Evolutionary conservation across 2,329 filamentous ascomycete genomes (phyloP), one percentile per base, ranked within the genome.

Genomic region (Clarireedia monteithiana): DNA sequence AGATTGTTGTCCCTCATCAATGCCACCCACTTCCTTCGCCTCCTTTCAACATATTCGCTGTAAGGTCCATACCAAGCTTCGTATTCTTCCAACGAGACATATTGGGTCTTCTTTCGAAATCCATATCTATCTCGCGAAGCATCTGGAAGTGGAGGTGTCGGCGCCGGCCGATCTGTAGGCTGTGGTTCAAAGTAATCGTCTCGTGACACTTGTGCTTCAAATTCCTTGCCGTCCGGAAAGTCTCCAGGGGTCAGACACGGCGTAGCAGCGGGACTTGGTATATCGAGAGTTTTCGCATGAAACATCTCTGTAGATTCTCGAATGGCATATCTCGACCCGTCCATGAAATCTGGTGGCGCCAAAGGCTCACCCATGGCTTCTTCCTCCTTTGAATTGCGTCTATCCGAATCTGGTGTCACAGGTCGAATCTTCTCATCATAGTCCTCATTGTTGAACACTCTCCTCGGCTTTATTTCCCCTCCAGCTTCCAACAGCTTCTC

Each of bases 21-120:
- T 0, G 79, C 76, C 38, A 83, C 75, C 92, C 92, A 97, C 74
- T 96, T 96, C 72, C 82, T 84, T 60, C 82, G 80, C 59, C 92
- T 80, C 34, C 88, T 81, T 1, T 81, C 81, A 40, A 95, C 76
- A 67, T 94, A 91, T 39, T 85, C 80, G 30, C 80, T 82, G 69
- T 97, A 96, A 4, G 77, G 77, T 15, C 74, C 73, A 63, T 91
- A 84, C 92, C 92, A 97, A 1, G 77, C 74, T 65, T 96, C 89
- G 68, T 95, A 95, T 67, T 91, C 81, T 57, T 86, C 79, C 20
- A 85, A 73, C 1, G 81, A 87, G 60, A 96, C 79, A 66, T 95
- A 85, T 62, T 91, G 85, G 42, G 85, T 92, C 39, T 83, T 81
- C 70, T 96, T 97, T 62, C 90, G 89, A 74, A 97, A 97, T 3